Base-by-base conservation (phyloP, 2,329 filamentous ascomycete species). In the Neopestalotiopsis rosae region DNA sequence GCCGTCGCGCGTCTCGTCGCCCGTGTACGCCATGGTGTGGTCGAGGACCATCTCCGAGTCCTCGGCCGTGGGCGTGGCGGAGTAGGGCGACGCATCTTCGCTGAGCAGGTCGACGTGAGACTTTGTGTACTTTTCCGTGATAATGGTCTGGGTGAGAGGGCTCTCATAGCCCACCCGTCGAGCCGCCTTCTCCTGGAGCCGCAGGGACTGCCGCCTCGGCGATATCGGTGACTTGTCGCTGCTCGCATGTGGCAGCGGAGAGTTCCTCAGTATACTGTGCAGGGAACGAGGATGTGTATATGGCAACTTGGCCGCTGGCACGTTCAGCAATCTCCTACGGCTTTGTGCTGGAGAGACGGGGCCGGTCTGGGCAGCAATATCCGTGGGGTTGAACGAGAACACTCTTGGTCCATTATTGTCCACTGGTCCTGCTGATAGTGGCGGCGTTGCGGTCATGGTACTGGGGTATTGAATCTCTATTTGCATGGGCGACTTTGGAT, bases 211-310 rank as follows among this genome's bases (percentile, higher is more conserved):
- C 49, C 87, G 82, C 68, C 84, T 82, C 1, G 87, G 85, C 0
- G 88, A 89, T 5, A 82, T 78, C 1, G 87, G 86, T 9, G 86
- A 85, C 40, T 81, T 80, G 2, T 86, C 82, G 24, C 80, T 28
- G 2, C 24, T 86, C 3, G 81, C 78, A 1, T 87, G 86, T 24
- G 88, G 88, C 6, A 91, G 81, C 20, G 89, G 89, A 4, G 89
- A 91, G 81, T 91, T 91, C 66, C 89, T 87, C 28, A 91, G 84
- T 73, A 91, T 91, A 78, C 88, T 90, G 76, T 87, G 89, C 10
- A 91, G 84, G 57, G 83, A 81, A 68, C 85, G 84, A 42, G 89
- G 86, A 71, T 89, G 89, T 1, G 82, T 86, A 73, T 91, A 91
- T 2, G 89, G 89, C 3, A 85, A 80, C 30, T 80, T 81, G 42